phyloP scores from a whole-genome alignment of 2,329 filamentous ascomycete species.

The Claviceps sp. region DNA sequence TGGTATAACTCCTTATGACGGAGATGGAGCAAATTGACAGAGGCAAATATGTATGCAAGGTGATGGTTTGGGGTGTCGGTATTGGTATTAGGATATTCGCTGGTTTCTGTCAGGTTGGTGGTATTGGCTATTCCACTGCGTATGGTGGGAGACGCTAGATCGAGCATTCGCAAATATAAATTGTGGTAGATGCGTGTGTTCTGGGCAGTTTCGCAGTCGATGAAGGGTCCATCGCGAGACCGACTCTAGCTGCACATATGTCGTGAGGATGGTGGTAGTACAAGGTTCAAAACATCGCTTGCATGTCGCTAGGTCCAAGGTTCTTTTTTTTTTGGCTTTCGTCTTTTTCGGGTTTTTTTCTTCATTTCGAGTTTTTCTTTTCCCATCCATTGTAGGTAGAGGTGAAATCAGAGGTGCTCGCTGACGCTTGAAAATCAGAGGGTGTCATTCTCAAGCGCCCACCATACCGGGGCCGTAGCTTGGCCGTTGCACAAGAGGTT shows the following conservation, averaged over 20 bases:
- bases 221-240: background rate
- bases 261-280: background rate
- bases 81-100: background rate
- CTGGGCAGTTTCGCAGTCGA: background rate
- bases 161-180: background rate
- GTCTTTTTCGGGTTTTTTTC: background rate
- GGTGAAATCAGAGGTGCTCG: background rate
- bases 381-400: background rate
- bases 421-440: background rate
- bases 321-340: background rate
- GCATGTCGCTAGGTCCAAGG: background rate
- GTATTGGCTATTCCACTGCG: background rate
- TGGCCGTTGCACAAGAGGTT: slow-evolving; percentile 33
- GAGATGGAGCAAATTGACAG: too few species aligned
- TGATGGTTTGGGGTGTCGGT: too few species aligned
- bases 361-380: background rate
- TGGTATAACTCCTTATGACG: too few species aligned
- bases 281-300: background rate
- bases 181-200: background rate
- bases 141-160: background rate
- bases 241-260: background rate
- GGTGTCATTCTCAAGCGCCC: slow-evolving; percentile 29
- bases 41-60: too few species aligned
- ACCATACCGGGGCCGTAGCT: slow-evolving; percentile 47
- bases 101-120: background rate